These are phyloP conservation scores for Themeda triandra DNA, from an alignment of 176 grass and related monocot species.

Conservation along the genomic window DNA sequence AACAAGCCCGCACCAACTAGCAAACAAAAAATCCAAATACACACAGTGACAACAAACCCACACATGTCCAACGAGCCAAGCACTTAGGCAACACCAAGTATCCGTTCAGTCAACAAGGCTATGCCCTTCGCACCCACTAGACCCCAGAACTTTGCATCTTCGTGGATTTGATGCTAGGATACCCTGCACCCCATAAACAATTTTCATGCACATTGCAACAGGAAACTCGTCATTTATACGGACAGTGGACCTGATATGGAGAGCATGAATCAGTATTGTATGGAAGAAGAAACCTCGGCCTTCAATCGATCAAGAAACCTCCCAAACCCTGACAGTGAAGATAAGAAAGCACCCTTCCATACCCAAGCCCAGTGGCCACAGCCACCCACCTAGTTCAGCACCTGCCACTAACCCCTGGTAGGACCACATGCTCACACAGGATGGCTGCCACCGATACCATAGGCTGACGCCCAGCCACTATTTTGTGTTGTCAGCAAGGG, in stretches of 20 bases:
- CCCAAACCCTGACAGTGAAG: background rate
- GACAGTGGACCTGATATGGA: background rate
- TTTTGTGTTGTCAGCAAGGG: background rate
- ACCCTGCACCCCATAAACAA: background rate
- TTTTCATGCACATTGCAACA: slow-evolving; percentile 19
- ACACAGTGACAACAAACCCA: background rate
- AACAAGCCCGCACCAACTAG: background rate
- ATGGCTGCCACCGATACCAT: background rate
- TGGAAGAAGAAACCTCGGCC: background rate
- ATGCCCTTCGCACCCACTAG: background rate
- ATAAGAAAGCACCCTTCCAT: background rate
- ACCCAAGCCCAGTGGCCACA: background rate
- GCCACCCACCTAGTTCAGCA: background rate
- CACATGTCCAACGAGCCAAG: background rate
- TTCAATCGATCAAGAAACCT: background rate
- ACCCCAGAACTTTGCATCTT: background rate
- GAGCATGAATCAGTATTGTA: background rate
- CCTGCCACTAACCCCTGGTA: background rate
- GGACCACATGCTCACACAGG: background rate
- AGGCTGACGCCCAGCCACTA: background rate
- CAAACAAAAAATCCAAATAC: background rate
- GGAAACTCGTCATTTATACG: background rate
- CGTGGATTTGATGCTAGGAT: background rate
- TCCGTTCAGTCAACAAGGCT: background rate
- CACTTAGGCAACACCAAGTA: background rate